phyloP scores from a whole-genome alignment of 306 rosid species.

The Adenanthera pavonina region DNA sequence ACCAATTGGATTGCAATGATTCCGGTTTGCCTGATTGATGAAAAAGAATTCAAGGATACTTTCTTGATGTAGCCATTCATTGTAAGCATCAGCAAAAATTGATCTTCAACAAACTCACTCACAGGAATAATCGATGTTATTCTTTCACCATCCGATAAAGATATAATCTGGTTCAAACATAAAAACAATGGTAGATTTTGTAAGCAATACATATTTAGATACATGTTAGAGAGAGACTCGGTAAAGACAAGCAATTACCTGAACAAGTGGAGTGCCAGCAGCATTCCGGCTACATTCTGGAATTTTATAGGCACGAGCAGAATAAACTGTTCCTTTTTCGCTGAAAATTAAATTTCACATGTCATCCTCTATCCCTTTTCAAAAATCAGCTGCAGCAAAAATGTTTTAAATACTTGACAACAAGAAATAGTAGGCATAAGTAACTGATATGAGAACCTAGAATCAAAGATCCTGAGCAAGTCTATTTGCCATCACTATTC shows the following conservation, averaged over 20 bases:
- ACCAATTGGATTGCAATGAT: slow-evolving; percentile 99
- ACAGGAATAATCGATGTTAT: slow-evolving; percentile 96
- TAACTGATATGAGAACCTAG: background rate
- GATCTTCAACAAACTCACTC: slow-evolving; percentile 84
- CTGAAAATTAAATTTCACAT: slow-evolving; percentile 49
- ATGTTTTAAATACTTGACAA: slow-evolving; percentile 13
- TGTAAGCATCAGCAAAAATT: slow-evolving; percentile 89
- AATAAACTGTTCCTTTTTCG: slow-evolving; percentile 93
- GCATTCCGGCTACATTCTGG: slow-evolving; percentile 91
- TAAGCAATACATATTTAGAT: background rate
- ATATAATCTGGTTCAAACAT: slow-evolving; percentile 70
- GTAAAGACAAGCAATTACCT: slow-evolving; percentile 48
- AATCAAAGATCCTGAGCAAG: background rate
- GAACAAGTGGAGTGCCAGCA: slow-evolving; percentile 92
- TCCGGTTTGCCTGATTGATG: slow-evolving; percentile 90
- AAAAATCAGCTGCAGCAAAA: slow-evolving; percentile 32
- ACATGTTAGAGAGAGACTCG: background rate
- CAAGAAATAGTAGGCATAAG: slow-evolving; percentile 12
- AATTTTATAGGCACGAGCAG: slow-evolving; percentile 94
- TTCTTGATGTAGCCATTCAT: slow-evolving; percentile 92
- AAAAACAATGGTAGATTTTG: slow-evolving; percentile 21
- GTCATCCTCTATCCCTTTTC: slow-evolving; percentile 17
- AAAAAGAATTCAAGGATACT: slow-evolving; percentile 87
- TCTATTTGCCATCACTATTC: background rate
- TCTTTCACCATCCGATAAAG: slow-evolving; percentile 91